Conservation (phyloP, 129 eudicot species). For the Lactuca sativa region DNA sequence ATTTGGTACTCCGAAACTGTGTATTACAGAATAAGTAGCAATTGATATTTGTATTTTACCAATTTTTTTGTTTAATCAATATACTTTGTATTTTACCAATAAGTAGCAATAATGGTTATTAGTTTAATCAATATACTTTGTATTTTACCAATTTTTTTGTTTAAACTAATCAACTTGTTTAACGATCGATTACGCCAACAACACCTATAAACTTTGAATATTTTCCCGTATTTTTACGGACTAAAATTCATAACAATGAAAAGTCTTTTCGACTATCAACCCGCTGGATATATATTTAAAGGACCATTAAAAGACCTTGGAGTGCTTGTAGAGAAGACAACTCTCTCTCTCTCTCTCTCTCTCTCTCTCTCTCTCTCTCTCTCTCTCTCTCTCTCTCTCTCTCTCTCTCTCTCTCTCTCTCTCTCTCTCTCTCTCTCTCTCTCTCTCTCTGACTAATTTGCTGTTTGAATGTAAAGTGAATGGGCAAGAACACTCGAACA, state of each 20-base stretch:
- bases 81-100: too few relatives aligned
- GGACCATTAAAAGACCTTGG: conserved; percentile 14
- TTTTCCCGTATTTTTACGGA: not conserved
- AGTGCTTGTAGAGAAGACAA: conserved; percentile 31
- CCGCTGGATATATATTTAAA: not conserved
- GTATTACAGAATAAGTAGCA: too few relatives aligned
- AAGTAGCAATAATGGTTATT: too few relatives aligned
- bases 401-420: conserved; percentile 8
- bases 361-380: not conserved
- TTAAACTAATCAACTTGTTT: not conserved
- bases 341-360: conserved; percentile 20
- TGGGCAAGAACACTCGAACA: conserved; percentile 26
- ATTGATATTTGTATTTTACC: too few relatives aligned
- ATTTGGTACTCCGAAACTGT: too few relatives aligned
- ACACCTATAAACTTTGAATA: not conserved
- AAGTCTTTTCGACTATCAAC: conserved; percentile 25
- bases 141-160: too few relatives aligned
- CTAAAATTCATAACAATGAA: not conserved
- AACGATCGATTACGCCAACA: not conserved
- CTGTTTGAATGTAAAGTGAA: conserved; percentile 28
- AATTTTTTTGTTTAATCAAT: too few relatives aligned
- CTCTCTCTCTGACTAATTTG: not conserved
- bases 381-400: conserved; percentile 1
- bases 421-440: conserved; percentile 2
- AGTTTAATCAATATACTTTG: too few relatives aligned